phyloP scores from a whole-genome alignment of 2,329 filamentous ascomycete species.

The Diplodia scrobiculata region DNA sequence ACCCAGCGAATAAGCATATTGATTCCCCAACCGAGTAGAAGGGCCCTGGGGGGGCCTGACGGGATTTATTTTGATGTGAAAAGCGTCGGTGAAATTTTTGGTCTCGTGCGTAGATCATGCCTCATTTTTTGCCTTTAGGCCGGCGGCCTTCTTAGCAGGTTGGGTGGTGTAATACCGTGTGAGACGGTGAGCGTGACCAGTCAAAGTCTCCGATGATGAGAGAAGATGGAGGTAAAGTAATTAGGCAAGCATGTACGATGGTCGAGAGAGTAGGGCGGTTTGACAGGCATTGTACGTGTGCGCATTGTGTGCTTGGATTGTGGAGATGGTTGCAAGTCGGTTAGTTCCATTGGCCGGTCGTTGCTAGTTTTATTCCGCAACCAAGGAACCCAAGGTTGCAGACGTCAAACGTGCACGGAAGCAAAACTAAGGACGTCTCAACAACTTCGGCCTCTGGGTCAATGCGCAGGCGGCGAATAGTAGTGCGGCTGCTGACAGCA shows the following conservation, averaged over 20 bases:
- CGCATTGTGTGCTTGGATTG: neutral
- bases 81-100: neutral
- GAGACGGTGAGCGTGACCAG: neutral
- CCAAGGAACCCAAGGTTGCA: neutral
- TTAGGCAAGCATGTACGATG: neutral
- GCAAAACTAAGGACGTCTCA: neutral
- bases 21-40: neutral
- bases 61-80: neutral
- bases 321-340: neutral
- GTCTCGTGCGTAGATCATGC: neutral
- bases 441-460: neutral
- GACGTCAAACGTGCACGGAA: neutral
- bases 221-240: neutral
- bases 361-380: neutral
- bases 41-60: neutral
- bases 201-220: neutral
- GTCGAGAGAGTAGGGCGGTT: neutral
- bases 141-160: neutral
- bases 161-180: neutral
- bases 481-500: neutral
- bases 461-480: neutral
- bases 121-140: neutral
- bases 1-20: neutral
- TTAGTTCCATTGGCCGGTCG: neutral
- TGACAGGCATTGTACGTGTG: neutral